Percentiles rank a stretch among this genome's conserved stretches.
Evolutionary conservation across 108 stramenopile genomes (phyloP).

Genomic region (Nitzschia sp.): DNA sequence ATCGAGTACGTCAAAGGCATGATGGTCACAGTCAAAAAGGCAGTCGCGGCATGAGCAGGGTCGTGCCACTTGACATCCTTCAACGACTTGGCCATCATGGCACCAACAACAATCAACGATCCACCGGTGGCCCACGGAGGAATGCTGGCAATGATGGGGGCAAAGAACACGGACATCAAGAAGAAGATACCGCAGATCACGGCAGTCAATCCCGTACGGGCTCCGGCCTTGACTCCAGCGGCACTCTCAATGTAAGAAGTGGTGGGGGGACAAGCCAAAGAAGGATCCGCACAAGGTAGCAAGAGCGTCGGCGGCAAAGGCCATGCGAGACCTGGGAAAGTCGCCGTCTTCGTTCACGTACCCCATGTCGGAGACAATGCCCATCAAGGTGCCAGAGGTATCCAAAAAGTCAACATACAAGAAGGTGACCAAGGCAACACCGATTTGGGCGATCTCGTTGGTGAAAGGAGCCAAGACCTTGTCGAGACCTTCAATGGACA

Average conservation of each 20-base stretch:
- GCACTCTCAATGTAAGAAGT: slow-evolving; percentile 76
- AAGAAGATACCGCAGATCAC: slow-evolving; percentile 53
- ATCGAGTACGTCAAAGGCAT: slow-evolving; percentile 88
- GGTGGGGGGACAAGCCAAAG: slow-evolving; percentile 62
- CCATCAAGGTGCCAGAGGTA: slow-evolving; percentile 59
- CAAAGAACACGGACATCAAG: slow-evolving; percentile 69
- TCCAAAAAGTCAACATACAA: slow-evolving; percentile 67
- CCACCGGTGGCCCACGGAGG: slow-evolving; percentile 88
- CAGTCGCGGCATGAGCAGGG: slow-evolving; percentile 67
- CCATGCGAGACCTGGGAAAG: slow-evolving; percentile 51
- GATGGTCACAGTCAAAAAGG: slow-evolving; percentile 80
- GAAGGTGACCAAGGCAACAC: slow-evolving; percentile 55
- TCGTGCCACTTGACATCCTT: slow-evolving; percentile 74
- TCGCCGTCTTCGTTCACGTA: slow-evolving; percentile 59
- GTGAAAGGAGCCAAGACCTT: slow-evolving; percentile 42
- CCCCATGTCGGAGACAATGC: slow-evolving; percentile 40
- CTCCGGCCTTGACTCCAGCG: slow-evolving; percentile 70
- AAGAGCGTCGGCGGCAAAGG: slow-evolving; percentile 61
- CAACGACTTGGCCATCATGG: slow-evolving; percentile 65
- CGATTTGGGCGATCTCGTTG: slow-evolving; percentile 35
- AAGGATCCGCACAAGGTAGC: slow-evolving; percentile 69
- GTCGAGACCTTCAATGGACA: slow-evolving; percentile 44
- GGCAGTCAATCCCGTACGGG: slow-evolving; percentile 64
- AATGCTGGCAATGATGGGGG: slow-evolving; percentile 80
- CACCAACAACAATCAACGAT: slow-evolving; percentile 75